Evolutionary conservation across 106 monocot genomes (phyloP).

Genomic region (Alisma plantagoaquatica): DNA sequence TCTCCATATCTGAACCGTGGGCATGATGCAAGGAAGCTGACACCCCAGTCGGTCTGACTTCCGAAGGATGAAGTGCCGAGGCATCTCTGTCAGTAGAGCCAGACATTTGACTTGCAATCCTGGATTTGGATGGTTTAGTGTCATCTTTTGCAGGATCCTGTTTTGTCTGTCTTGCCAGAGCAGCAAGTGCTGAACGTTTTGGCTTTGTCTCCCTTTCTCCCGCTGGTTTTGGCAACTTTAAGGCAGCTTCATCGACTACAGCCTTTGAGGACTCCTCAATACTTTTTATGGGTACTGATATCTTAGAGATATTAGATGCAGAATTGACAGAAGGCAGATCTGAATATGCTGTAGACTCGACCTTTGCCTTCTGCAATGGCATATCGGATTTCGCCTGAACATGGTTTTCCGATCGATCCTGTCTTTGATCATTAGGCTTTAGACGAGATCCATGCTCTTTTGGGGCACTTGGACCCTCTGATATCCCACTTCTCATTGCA

Average conservation of each 20-base stretch:
- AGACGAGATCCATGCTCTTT: conserved; percentile 42
- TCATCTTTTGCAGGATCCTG: conserved; percentile 61
- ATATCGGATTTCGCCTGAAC: conserved; percentile 22
- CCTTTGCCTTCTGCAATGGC: conserved; percentile 26
- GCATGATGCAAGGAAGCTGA: conserved; percentile 7
- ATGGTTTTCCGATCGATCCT: conserved; percentile 43
- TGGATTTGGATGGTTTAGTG: conserved; percentile 62
- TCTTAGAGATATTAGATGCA: conserved; percentile 18
- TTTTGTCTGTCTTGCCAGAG: conserved; percentile 43
- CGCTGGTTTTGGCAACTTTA: conserved; percentile 30
- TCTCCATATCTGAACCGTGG: conserved; percentile 29
- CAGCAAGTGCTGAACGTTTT: conserved; percentile 48
- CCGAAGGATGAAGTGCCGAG: conserved; percentile 22
- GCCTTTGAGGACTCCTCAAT: too few species aligned
- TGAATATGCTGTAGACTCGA: not conserved
- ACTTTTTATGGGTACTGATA: conserved; percentile 31
- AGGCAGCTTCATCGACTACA: conserved; percentile 31
- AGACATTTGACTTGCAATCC: conserved; percentile 27
- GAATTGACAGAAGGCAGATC: conserved; percentile 1
- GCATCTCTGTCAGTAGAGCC: conserved; percentile 30
- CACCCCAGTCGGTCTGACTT: conserved; percentile 23
- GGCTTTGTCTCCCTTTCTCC: conserved; percentile 31
- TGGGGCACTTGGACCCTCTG: conserved; percentile 16
- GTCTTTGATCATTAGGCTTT: conserved; percentile 46
- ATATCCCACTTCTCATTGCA: conserved; percentile 15